Base-by-base conservation (phyloP, 1,284 basidiomycete species). In the Neotropicomus parvogracilis region DNA sequence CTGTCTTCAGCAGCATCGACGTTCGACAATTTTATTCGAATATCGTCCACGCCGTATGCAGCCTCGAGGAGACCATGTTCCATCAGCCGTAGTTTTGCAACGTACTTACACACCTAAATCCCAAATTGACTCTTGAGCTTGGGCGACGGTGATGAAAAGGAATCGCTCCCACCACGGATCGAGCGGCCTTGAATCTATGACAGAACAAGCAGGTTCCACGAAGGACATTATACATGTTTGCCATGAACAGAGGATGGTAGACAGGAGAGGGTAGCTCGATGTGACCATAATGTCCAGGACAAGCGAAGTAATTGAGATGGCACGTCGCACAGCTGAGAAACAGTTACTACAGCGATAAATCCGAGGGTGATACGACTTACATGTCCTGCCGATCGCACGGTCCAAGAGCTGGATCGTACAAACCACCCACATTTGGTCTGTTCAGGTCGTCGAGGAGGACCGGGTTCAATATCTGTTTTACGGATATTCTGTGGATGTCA, bases 281-380 rank as follows among this genome's bases (percentile, higher is more conserved):
- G 70, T 99, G 97, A n/a, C 97, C 97, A 74, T 91, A 99, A 70
- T 99, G 97, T 7, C 97, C 97, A 0, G 97, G 95, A 68, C 97
- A 99, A 53, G 87, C 85, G 70, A 88, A 98, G 62, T 91, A 94
- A 41, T 84, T 90, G 57, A 95, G 80, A 48, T 81, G 85, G 68
- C 97, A 99, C 69, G 97, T 97, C 57, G 88, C 75, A 70, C 97
- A 99, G 54, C 95, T 97, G 64, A 35, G 28, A 33, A 35, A 53
- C 26, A 46, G 40, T 46, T 42, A 24, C 12, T 33, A 52, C 40
- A 51, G 38, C 40, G 33, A 31, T 19, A 21, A 32, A 24, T 17
- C 10, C 5, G 19, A 33, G 20, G 34, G 21, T 36, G 35, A 43
- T 37, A 43, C n/a, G 4, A 79, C 91, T 57, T 60, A 95, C 93